phyloP scores from a whole-genome alignment of 225 moss, liverwort and hornwort species.

The Straminergon stramineum region DNA sequence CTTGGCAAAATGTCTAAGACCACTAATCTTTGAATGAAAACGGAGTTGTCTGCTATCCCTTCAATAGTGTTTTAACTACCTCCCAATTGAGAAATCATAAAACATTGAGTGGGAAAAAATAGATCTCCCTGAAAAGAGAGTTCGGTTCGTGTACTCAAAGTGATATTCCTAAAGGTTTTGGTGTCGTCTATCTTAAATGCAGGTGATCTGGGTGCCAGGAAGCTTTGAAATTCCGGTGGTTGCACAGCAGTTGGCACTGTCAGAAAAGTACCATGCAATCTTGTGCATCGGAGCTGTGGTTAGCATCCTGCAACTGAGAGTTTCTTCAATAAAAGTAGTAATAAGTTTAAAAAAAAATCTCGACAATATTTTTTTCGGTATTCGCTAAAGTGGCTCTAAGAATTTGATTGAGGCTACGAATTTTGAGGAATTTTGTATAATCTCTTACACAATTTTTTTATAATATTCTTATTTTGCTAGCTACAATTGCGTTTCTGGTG shows the following conservation, averaged over 20 bases:
- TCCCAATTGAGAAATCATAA: not conserved
- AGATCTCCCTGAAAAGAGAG: not conserved
- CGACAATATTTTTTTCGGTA: not conserved
- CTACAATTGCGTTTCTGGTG: not conserved
- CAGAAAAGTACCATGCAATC: slow-evolving; percentile 66
- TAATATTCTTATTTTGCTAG: not conserved
- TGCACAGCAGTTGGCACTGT: slow-evolving; percentile 57
- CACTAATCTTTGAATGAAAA: not conserved
- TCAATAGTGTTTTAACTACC: no score
- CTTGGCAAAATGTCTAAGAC: not conserved
- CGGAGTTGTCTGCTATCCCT: not conserved
- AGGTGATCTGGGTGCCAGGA: slow-evolving; percentile 87
- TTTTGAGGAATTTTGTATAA: not conserved
- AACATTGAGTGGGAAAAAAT: not conserved
- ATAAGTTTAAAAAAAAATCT: not conserved
- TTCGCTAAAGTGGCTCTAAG: not conserved
- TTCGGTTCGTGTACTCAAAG: not conserved
- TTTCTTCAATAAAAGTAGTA: not conserved
- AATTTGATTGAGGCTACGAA: not conserved
- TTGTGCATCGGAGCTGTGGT: slow-evolving; percentile 85
- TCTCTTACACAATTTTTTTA: not conserved
- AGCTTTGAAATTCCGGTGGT: slow-evolving; percentile 83
- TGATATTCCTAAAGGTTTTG: not conserved
- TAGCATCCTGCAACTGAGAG: not conserved
- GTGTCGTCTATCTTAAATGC: not conserved